These are phyloP conservation scores for Rubia balearica DNA, from an alignment of 305 asterid species.

Conservation along the genomic window DNA sequence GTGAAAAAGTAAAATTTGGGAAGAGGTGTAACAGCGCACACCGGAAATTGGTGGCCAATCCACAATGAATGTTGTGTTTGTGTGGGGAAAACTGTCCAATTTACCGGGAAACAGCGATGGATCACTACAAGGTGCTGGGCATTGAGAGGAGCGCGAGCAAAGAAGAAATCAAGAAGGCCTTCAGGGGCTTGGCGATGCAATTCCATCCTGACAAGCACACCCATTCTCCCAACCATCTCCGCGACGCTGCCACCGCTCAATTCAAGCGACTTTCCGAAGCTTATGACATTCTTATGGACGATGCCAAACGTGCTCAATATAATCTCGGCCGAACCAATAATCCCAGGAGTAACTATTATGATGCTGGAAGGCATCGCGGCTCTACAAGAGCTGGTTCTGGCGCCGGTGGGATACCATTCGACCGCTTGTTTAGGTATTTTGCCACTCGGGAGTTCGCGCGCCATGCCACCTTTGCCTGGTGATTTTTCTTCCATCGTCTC, in stretches of 20 bases:
- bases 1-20: not conserved
- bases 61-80: not conserved
- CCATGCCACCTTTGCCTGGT: slow-evolving; percentile 68
- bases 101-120: slow-evolving; percentile 33
- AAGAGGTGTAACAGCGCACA: not conserved
- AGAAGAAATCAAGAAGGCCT: slow-evolving; percentile 83
- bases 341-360: slow-evolving; percentile 1
- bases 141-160: slow-evolving; percentile 55
- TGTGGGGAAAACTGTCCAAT: not conserved
- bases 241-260: slow-evolving; percentile 50
- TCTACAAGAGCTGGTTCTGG: slow-evolving; percentile 17
- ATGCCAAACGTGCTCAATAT: slow-evolving; percentile 69
- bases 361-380: not conserved
- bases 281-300: slow-evolving; percentile 65
- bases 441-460: slow-evolving; percentile 55
- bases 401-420: slow-evolving; percentile 37
- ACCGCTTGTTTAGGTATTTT: slow-evolving; percentile 51
- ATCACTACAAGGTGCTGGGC: slow-evolving; percentile 69
- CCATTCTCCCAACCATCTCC: slow-evolving; percentile 45
- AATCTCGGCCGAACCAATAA: slow-evolving; percentile 30
- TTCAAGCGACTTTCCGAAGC: slow-evolving; percentile 87
- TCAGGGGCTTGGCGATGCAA: slow-evolving; percentile 71
- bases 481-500: slow-evolving; percentile 1
- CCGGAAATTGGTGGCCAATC: not conserved
- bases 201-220: slow-evolving; percentile 91